phyloP scores from a whole-genome alignment of 805 yeast genomes.

The Lachancea lanzarotensis region DNA sequence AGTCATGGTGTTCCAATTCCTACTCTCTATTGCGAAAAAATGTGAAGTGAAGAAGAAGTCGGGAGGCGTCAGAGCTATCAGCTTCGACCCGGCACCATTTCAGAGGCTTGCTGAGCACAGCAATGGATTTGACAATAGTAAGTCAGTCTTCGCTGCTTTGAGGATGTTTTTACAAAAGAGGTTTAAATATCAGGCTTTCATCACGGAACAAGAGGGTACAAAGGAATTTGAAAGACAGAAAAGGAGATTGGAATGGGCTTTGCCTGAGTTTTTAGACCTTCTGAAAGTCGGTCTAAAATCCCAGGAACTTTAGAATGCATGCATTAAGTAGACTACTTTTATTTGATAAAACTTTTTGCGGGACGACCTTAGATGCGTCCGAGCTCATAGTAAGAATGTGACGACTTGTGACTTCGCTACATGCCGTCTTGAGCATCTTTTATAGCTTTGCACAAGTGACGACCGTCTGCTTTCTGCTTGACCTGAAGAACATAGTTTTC shows the following conservation, averaged over 20 bases:
- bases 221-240: slow-evolving; percentile 25
- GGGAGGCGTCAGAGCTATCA: slow-evolving; percentile 18
- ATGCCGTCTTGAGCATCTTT: slow-evolving; percentile 30
- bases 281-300: slow-evolving; percentile 16
- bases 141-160: slow-evolving; percentile 29
- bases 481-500: slow-evolving; percentile 69
- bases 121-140: slow-evolving; percentile 22
- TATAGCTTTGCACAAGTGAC: slow-evolving; percentile 27
- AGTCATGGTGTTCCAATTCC: slow-evolving; percentile 58
- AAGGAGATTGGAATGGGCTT: slow-evolving; percentile 31
- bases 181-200: slow-evolving; percentile 20
- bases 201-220: slow-evolving; percentile 14
- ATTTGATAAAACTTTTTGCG: neutral
- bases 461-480: slow-evolving; percentile 41
- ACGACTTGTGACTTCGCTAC: slow-evolving; percentile 11
- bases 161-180: slow-evolving; percentile 28
- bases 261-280: slow-evolving; percentile 11
- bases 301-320: slow-evolving; percentile 8
- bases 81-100: slow-evolving; percentile 31
- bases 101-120: slow-evolving; percentile 16
- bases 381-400: neutral
- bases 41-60: slow-evolving; percentile 41
- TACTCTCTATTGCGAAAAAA: slow-evolving; percentile 58
- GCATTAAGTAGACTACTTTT: slow-evolving; percentile 1
- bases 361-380: too few relatives aligned